Evolutionary conservation across 164 flowering plant species (phyloP).

Genomic region (Berberis vulgaris): DNA sequence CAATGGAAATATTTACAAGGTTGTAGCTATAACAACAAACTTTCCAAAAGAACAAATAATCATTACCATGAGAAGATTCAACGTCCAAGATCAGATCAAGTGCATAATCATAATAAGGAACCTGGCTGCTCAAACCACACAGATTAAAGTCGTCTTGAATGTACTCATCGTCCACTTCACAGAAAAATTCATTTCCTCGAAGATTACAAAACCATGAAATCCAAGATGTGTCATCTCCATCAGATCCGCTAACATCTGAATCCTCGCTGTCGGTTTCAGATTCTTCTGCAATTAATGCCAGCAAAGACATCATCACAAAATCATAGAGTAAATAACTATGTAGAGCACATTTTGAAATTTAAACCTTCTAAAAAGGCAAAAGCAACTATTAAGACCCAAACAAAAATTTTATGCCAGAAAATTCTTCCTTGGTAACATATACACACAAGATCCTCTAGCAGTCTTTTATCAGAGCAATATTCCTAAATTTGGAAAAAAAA

Average conservation of each 20-base stretch:
- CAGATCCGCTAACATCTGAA: conserved; percentile 82
- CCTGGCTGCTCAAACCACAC: conserved; percentile 76
- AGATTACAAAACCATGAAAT: conserved; percentile 87
- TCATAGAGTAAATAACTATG: background rate
- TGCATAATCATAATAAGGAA: conserved; percentile 84
- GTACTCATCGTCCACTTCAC: conserved; percentile 89
- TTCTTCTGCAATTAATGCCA: conserved; percentile 33
- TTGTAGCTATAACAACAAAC: background rate
- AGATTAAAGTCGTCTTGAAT: conserved; percentile 88
- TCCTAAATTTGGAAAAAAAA: no score
- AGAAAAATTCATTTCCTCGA: conserved; percentile 79
- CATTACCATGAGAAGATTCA: conserved; percentile 79
- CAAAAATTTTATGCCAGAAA: no score
- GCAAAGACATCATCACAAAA: background rate
- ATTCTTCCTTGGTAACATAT: background rate
- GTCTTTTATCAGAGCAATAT: background rate
- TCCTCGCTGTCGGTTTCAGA: conserved; percentile 84
- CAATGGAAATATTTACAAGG: no score
- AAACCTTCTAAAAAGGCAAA: no score
- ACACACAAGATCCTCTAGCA: background rate
- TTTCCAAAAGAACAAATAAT: background rate
- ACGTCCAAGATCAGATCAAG: conserved; percentile 82
- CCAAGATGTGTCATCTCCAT: conserved; percentile 81
- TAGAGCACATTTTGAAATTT: background rate
- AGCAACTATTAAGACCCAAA: background rate